Base-by-base conservation (phyloP, 306 rosid genomes). In the Trichosanthes cucumerina region DNA sequence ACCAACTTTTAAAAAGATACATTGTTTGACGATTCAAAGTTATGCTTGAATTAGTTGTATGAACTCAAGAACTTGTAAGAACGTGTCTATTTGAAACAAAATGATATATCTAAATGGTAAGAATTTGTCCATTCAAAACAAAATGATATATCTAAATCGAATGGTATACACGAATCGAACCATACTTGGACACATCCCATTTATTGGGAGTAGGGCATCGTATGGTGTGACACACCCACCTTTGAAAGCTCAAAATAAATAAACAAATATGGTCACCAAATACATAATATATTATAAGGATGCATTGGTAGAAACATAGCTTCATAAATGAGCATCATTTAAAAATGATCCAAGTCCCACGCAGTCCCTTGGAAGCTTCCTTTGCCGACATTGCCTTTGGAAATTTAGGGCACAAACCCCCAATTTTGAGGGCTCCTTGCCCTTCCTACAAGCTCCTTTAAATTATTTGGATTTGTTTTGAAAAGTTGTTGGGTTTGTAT, bases 191-290 rank as follows among this genome's bases (percentile, higher is more conserved):
- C 11, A 46, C 33, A 23, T 44, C 21, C 47, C n/a, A 70, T 70
- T 70, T 70, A 70, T 70, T 70, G 76, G 76, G 76, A 70, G 76
- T 68, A 41, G 75, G 75, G 75, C n/a, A n/a, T n/a, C n/a, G n/a
- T 11, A 63, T 13, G 43, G 70, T 14, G 70, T 63, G 23, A 63
- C 12, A 63, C 75, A 68, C 52, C 56, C 54, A 70, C 75, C 44
- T 70, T 70, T 70, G 76, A 43, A 70, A 44, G 76, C 56, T 23
- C 11, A 14, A 23, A 44, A 43, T 70, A 70, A 70, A 70, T 23
- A 43, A 43, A 43, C 14, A 44, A 70, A 70, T 70, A 72, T 72
- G 77, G 77, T 49, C 15, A 72, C 9, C 33, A 70, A 70, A 70
- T 70, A 72, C 60, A 72, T 24, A 43, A 41, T 70, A 9, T 60